Percentiles rank a stretch among this genome's conserved stretches.
phyloP scores from a whole-genome alignment of 2,329 filamentous ascomycete genomes.

The Leptosphaerulina australis region DNA sequence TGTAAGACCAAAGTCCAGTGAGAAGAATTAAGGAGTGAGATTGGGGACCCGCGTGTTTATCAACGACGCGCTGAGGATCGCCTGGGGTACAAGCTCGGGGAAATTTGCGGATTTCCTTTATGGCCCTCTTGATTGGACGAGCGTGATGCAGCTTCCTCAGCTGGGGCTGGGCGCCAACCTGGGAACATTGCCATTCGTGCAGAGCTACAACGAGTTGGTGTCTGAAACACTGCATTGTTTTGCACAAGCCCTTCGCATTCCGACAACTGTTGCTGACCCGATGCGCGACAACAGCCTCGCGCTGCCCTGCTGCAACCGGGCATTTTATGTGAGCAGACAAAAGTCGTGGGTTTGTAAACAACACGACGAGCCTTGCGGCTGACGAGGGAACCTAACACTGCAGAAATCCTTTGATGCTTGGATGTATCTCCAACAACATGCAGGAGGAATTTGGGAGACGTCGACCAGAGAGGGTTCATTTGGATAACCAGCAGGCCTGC shows the following conservation, averaged over 20 bases:
- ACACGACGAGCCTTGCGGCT: no score
- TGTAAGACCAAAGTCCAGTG: not conserved
- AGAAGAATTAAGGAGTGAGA: conserved; percentile 3
- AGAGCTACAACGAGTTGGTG: not conserved
- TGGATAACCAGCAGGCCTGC: no score
- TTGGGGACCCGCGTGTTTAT: conserved; percentile 17
- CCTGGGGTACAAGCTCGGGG: conserved; percentile 7
- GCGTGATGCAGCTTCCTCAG: conserved; percentile 8
- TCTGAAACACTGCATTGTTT: conserved; percentile 6
- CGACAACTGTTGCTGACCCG: not conserved
- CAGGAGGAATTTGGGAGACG: no score
- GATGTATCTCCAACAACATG: no score
- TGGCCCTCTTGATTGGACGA: conserved; percentile 2
- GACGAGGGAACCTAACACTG: no score
- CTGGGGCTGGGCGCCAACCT: conserved; percentile 11
- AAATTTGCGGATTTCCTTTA: conserved; percentile 7
- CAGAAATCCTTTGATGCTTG: no score
- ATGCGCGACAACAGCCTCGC: not conserved
- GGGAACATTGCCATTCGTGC: conserved; percentile 6
- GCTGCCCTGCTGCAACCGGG: not conserved
- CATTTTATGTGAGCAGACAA: not conserved
- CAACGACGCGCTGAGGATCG: conserved; percentile 5
- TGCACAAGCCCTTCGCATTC: conserved; percentile 2
- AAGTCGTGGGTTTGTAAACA: no score
- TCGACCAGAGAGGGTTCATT: no score